A percentile compares a stretch with the other conserved stretches of the same genome.
phyloP scores from a whole-genome alignment of 2,329 filamentous ascomycete species.

The Ceratocystis destructans region DNA sequence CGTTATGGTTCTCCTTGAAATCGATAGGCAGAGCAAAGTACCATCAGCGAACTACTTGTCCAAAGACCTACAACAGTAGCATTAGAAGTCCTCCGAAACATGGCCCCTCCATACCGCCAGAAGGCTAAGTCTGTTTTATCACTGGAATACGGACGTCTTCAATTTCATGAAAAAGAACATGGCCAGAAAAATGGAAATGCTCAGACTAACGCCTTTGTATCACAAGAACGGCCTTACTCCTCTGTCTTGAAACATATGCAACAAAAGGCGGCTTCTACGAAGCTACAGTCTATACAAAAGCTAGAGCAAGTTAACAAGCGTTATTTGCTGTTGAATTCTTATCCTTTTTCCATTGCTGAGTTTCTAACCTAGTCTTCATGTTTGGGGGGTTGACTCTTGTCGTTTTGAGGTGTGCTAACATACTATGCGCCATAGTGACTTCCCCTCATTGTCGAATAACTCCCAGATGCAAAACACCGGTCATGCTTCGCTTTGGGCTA shows the following conservation, averaged over 20 bases:
- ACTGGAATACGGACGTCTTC: neutral
- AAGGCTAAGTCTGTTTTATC: conserved; percentile 3
- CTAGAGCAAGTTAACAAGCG: conserved; percentile 7
- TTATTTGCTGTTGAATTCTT: neutral
- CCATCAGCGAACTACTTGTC: too few species aligned
- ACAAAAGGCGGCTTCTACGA: neutral
- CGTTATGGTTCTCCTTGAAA: too few species aligned
- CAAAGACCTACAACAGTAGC: too few species aligned
- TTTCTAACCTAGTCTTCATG: neutral
- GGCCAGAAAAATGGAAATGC: neutral
- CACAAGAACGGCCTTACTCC: neutral
- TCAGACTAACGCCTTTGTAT: neutral
- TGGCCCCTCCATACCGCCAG: neutral
- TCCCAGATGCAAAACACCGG: conserved; percentile 38
- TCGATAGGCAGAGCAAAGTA: too few species aligned
- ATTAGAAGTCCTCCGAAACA: neutral
- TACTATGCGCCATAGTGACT: conserved; percentile 37
- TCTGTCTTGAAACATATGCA: neutral
- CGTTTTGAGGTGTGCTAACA: neutral
- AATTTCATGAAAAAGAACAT: neutral
- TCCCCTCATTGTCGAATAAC: conserved; percentile 51
- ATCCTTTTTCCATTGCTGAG: neutral
- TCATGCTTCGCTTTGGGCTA: conserved; percentile 42
- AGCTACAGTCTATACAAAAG: neutral
- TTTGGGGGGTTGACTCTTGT: neutral